These are phyloP conservation scores for Leptodermis oblonga DNA, from an alignment of 257 asterid species.

Conservation along the genomic window DNA sequence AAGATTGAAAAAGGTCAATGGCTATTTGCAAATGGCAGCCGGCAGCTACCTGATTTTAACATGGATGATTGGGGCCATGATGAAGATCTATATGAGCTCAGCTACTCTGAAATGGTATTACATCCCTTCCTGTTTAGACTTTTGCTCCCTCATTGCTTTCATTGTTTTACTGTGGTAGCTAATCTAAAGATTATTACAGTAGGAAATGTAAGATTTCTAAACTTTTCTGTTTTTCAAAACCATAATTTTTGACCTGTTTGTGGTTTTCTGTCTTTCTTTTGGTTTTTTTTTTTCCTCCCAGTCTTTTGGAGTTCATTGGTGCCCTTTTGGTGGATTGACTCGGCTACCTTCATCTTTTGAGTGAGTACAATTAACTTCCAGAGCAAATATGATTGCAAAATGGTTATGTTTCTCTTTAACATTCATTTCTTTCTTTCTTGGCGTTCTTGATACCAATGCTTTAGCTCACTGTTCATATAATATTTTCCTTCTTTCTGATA, in stretches of 20 bases:
- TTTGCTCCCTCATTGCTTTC: neutral
- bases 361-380: slow-evolving; percentile 42
- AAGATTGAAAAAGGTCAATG: slow-evolving; percentile 96
- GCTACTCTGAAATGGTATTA: slow-evolving; percentile 82
- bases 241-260: slow-evolving; percentile 13
- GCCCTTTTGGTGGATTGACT: slow-evolving; percentile 74
- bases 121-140: neutral
- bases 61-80: slow-evolving; percentile 92
- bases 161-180: neutral
- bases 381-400: neutral
- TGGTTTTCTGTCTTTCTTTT: slow-evolving; percentile 59
- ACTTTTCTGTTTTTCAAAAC: neutral
- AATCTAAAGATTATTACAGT: neutral
- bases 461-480: neutral
- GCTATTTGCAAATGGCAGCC: slow-evolving; percentile 85
- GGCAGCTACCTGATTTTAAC: slow-evolving; percentile 71
- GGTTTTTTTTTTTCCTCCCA: too few species aligned
- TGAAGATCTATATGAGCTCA: slow-evolving; percentile 83
- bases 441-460: neutral
- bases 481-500: neutral
- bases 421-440: neutral
- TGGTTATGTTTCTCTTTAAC: neutral
- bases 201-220: neutral
- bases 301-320: slow-evolving; percentile 96
- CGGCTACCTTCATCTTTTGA: slow-evolving; percentile 72